phyloP scores from a whole-genome alignment of 441 rosid species.

The Erysimum cheiri region DNA sequence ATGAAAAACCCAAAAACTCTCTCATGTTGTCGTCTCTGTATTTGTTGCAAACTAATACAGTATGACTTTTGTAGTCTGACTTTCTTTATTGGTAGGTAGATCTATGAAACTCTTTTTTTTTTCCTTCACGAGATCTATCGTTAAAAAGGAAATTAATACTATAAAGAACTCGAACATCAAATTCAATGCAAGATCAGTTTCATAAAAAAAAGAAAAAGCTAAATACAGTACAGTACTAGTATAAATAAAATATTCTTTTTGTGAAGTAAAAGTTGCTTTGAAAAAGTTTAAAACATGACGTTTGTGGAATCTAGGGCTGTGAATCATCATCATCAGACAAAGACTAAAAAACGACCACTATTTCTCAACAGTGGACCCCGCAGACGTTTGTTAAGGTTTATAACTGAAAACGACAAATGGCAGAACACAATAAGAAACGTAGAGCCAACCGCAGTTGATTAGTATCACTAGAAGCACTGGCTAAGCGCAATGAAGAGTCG shows the following conservation, averaged over 20 bases:
- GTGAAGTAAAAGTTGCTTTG: neutral
- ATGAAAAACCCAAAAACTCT: constrained; percentile 2
- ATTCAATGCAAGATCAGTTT: neutral
- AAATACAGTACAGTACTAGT: too few relatives aligned
- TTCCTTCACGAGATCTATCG: constrained; percentile 17
- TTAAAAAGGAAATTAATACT: neutral
- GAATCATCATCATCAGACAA: neutral
- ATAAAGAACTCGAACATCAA: neutral
- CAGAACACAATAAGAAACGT: constrained; percentile 5
- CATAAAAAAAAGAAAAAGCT: neutral
- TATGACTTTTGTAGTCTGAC: neutral
- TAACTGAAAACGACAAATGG: constrained; percentile 35
- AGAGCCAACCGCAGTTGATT: constrained; percentile 1
- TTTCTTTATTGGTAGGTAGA: constrained; percentile 16
- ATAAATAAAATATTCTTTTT: neutral
- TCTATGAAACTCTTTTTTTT: neutral
- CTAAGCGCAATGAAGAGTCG: constrained; percentile 36
- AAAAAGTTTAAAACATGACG: too few relatives aligned
- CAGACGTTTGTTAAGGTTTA: neutral
- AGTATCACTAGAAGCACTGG: constrained; percentile 17
- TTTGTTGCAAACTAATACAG: neutral
- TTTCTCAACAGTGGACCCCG: neutral
- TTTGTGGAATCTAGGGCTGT: constrained; percentile 16
- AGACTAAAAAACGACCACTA: neutral
- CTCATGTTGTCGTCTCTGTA: neutral